These are phyloP conservation scores for Acer saccharum DNA, from an alignment of 345 rosid genomes.

Conservation along the genomic window DNA sequence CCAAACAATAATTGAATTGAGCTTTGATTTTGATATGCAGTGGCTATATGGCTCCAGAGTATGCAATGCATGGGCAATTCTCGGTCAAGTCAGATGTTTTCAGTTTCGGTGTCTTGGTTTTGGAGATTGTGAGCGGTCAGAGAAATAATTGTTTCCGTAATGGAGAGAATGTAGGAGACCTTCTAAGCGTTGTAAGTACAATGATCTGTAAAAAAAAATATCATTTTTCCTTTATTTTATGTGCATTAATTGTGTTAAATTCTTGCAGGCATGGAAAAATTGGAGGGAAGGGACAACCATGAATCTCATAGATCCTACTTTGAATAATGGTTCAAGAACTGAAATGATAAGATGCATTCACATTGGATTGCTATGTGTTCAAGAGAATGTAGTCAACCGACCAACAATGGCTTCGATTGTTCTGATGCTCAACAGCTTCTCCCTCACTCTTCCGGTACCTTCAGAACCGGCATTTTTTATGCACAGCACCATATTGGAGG, in stretches of 20 bases:
- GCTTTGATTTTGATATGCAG: constrained; percentile 13
- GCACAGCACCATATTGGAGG: constrained; percentile 18
- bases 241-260: not conserved
- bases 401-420: constrained; percentile 42
- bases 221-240: not conserved
- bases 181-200: constrained; percentile 34
- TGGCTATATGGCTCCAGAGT: constrained; percentile 52
- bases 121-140: constrained; percentile 49
- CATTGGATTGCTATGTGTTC: constrained; percentile 46
- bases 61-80: constrained; percentile 45
- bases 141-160: constrained; percentile 17
- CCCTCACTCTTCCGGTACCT: constrained; percentile 36
- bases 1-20: not conserved
- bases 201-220: not conserved
- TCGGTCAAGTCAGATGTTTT: constrained; percentile 46
- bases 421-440: constrained; percentile 41
- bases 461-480: constrained; percentile 29
- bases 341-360: constrained; percentile 47
- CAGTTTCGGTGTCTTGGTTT: constrained; percentile 43
- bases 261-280: constrained; percentile 46
- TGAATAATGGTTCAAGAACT: constrained; percentile 19
- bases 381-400: constrained; percentile 35
- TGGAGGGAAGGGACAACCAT: constrained; percentile 39
- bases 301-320: constrained; percentile 25
- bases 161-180: constrained; percentile 26